Base-by-base conservation (phyloP, 768 basidiomycete species). In the Termitomyces sp. region DNA sequence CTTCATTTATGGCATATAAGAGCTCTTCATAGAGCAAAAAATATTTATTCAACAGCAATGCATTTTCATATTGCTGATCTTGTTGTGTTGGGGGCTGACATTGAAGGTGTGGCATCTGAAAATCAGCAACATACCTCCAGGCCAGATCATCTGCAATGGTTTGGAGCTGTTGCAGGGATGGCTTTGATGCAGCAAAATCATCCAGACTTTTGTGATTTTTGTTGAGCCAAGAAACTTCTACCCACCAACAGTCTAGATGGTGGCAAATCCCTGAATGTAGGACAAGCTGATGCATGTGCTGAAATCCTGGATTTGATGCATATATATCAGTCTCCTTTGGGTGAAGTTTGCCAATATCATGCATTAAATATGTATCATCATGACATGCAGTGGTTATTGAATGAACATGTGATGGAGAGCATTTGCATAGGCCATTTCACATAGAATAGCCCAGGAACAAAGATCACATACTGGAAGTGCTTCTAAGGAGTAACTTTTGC, bases 1-100 rank as follows among this genome's bases (percentile, higher is more conserved):
- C 55, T 14, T 44, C 8, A 64, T 60, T 61, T 52, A 67, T 50
- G 0, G 69, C 66, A 58, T 72, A 66, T 0, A 65, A 63, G 0
- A 76, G 52, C 45, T 80, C 78, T 39, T 76, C 72, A 53, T 81
- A 81, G n/a, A n/a, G n/a, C n/a, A n/a, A n/a, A n/a, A 74, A 64
- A 27, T 76, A 73, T 30, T 74, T 59, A 13, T 77, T 65, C 2
- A 61, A 30, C 0, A 77, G 55, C 9, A 74, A 36, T 0, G 55
- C 48, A 54, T 81, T 80, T 57, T 76, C 72, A 13, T 61, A 55
- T 16, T 72, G 67, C 36, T 69, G 16, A 59, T 79, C 76, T 5
- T 71, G 57, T 8, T 62, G 56, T 0, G 7, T 27, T 13, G 26
- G 24, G 3, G 52, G 30, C 24, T 56, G 37, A 1, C 27, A 10